Evolutionary conservation across 2,329 filamentous ascomycete genomes (phyloP).

Genomic region (Fusarium begoniae): DNA sequence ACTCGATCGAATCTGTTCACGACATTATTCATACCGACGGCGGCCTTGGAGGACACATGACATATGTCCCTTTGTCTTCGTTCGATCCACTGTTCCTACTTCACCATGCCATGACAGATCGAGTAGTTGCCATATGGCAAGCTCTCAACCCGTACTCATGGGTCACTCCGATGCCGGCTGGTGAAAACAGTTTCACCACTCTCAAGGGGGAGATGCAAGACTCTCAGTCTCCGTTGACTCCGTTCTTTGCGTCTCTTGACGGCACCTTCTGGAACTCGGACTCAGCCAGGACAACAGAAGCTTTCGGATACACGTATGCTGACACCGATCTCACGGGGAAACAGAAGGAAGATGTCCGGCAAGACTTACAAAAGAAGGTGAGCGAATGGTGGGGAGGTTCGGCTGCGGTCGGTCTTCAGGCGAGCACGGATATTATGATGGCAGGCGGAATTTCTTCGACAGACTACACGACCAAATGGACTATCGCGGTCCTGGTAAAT

Average conservation of each 20-base stretch:
- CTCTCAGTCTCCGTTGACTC: constrained; percentile 67
- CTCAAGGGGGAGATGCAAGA: constrained; percentile 63
- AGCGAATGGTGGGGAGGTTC: constrained; percentile 58
- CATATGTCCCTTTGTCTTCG: constrained; percentile 74
- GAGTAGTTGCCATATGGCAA: constrained; percentile 82
- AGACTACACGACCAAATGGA: constrained; percentile 68
- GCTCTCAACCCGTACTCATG: constrained; percentile 74
- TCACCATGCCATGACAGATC: constrained; percentile 80
- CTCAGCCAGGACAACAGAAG: constrained; percentile 64
- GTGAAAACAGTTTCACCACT: constrained; percentile 70
- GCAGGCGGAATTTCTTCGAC: constrained; percentile 32
- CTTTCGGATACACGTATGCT: constrained; percentile 79
- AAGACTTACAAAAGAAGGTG: constrained; percentile 55
- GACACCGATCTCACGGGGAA: constrained; percentile 57
- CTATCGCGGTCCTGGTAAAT: constrained; percentile 52
- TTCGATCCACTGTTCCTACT: constrained; percentile 85
- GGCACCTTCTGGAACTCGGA: constrained; percentile 76
- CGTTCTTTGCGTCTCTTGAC: constrained; percentile 68
- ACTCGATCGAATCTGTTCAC: constrained; percentile 73
- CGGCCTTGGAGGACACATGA: constrained; percentile 73
- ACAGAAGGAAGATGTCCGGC: constrained; percentile 40
- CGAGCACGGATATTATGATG: not conserved
- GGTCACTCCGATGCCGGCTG: constrained; percentile 64
- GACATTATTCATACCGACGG: constrained; percentile 69
- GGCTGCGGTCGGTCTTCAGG: constrained; percentile 41